Percentiles rank a stretch among this genome's conserved stretches.
These are phyloP conservation scores for Pseudozyma tsukubaensis DNA, from an alignment of 1,284 basidiomycete genomes.

Conservation along the genomic window DNA sequence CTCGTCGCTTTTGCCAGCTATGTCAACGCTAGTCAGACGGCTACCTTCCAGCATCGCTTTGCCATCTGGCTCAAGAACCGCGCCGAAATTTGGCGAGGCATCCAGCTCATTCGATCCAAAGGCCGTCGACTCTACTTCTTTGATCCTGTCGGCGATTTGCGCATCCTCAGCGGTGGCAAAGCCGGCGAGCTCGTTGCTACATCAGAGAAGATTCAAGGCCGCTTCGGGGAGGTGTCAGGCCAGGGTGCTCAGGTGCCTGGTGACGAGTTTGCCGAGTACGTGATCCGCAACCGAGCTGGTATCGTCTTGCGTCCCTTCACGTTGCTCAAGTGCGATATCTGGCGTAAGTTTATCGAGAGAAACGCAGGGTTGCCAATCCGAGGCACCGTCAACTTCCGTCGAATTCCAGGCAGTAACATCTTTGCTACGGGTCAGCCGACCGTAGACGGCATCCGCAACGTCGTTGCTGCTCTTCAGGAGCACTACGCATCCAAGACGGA, in stretches of 20 bases:
- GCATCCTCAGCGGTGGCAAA: constrained; percentile 52
- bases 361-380: constrained; percentile 72
- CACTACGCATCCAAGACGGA: constrained; percentile 44
- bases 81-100: constrained; percentile 86
- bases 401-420: constrained; percentile 83
- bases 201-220: constrained; percentile 45
- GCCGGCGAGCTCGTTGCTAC: constrained; percentile 51
- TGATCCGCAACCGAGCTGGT: constrained; percentile 65
- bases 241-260: constrained; percentile 59
- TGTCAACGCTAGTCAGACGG: constrained; percentile 78
- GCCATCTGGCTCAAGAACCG: constrained; percentile 86
- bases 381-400: constrained; percentile 94
- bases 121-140: constrained; percentile 65
- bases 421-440: constrained; percentile 82
- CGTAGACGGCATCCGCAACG: constrained; percentile 85
- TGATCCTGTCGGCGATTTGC: constrained; percentile 66
- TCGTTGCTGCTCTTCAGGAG: constrained; percentile 73
- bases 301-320: constrained; percentile 64
- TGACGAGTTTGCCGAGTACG: constrained; percentile 68
- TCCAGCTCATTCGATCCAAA: constrained; percentile 48
- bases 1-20: constrained; percentile 93
- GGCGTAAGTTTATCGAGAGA: constrained; percentile 61
- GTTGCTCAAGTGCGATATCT: constrained; percentile 67
- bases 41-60: constrained; percentile 79
- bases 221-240: constrained; percentile 46